These are phyloP conservation scores for Boletus vinaceobasis DNA, from an alignment of 768 basidiomycete species.

Conservation along the genomic window DNA sequence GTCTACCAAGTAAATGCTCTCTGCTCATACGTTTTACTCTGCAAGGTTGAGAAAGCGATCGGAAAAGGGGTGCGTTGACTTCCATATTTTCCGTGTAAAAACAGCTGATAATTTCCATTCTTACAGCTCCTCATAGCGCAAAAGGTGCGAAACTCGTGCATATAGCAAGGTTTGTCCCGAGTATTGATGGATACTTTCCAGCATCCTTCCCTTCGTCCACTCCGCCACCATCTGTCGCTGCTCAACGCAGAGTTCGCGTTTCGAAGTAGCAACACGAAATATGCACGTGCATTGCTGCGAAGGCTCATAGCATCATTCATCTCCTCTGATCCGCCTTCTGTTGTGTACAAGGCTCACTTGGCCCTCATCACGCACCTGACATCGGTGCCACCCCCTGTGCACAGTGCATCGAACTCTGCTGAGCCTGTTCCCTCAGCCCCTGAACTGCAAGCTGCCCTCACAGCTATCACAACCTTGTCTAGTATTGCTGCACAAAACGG, in stretches of 20 bases:
- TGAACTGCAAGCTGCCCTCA: constrained; percentile 31
- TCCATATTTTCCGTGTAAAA: neutral
- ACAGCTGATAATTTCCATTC: neutral
- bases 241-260: constrained; percentile 55
- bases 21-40: neutral
- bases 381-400: constrained; percentile 12
- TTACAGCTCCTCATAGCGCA: constrained; percentile 51
- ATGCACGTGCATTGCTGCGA: constrained; percentile 56
- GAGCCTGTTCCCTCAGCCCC: constrained; percentile 3
- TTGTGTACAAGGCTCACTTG: constrained; percentile 54
- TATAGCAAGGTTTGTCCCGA: constrained; percentile 1
- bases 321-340: constrained; percentile 48
- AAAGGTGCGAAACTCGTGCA: constrained; percentile 42
- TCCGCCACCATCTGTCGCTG: constrained; percentile 55
- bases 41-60: constrained; percentile 58
- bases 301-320: constrained; percentile 47
- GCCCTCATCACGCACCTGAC: constrained; percentile 48
- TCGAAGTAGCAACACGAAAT: constrained; percentile 51
- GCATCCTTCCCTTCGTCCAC: constrained; percentile 64
- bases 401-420: neutral
- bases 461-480: constrained; percentile 34
- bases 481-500: constrained; percentile 26
- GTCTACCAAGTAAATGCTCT: neutral
- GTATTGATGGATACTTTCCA: constrained; percentile 22
- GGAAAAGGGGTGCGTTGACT: constrained; percentile 60